These are phyloP conservation scores for Cryptomeria japonica DNA, from an alignment of 75 land plant species.

Conservation along the genomic window DNA sequence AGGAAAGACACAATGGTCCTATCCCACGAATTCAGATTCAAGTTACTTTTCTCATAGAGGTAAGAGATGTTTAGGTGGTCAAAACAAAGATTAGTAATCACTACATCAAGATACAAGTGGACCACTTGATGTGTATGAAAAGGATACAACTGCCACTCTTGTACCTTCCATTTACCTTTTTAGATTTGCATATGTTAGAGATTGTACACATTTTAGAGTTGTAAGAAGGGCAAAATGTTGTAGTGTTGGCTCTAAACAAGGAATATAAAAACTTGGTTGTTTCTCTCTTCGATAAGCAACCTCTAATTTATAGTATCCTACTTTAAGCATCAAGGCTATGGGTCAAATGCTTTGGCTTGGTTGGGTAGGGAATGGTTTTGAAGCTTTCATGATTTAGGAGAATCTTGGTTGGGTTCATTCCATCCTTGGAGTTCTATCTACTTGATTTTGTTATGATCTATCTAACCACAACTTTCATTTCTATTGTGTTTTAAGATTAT, in stretches of 20 bases:
- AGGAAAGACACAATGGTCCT: slow-evolving; percentile 21
- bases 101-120: neutral
- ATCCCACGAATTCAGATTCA: neutral
- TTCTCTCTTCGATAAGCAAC: slow-evolving; percentile 81
- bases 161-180: slow-evolving; percentile 59
- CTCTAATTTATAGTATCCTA: slow-evolving; percentile 93
- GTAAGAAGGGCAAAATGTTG: slow-evolving; percentile 81
- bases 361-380: slow-evolving; percentile 93
- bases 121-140: neutral
- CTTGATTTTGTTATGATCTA: neutral
- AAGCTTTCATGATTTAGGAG: slow-evolving; percentile 36
- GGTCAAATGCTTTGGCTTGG: slow-evolving; percentile 99
- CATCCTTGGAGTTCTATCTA: neutral
- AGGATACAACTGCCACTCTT: slow-evolving; percentile 21
- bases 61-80: neutral
- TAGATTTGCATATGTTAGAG: too few species aligned
- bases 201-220: slow-evolving; percentile 64
- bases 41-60: slow-evolving; percentile 6
- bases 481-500: neutral
- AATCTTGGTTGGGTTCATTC: neutral
- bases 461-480: neutral
- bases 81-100: neutral
- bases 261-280: slow-evolving; percentile 90
- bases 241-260: slow-evolving; percentile 72
- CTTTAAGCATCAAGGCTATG: slow-evolving; percentile 91